Evolutionary conservation across 768 basidiomycete genomes (phyloP).

Genomic region (Kondoa malvinella): DNA sequence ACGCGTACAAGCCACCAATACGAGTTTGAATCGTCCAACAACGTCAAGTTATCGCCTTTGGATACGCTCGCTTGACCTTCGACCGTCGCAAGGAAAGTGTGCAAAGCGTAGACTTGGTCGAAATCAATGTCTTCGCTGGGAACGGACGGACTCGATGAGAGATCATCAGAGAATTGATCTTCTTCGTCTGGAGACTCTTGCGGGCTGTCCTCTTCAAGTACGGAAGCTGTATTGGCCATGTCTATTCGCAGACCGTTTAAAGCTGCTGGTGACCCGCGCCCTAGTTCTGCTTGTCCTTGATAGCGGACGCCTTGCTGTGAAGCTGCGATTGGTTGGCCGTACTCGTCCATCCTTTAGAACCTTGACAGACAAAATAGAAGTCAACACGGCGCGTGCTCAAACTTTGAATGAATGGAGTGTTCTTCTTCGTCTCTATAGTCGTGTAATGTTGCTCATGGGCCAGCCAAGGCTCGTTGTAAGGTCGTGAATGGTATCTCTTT

Average conservation of each 20-base stretch:
- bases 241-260: background rate
- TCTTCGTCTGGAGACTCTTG: conserved; percentile 14
- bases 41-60: conserved; percentile 86
- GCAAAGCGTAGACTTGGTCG: conserved; percentile 78
- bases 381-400: too few relatives aligned
- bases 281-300: background rate
- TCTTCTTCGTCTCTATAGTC: too few relatives aligned
- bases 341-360: background rate
- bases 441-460: too few relatives aligned
- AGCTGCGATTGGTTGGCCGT: background rate
- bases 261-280: background rate
- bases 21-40: conserved; percentile 96
- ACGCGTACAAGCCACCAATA: conserved; percentile 99
- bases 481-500: too few relatives aligned
- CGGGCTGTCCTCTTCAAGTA: background rate
- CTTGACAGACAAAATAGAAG: too few relatives aligned
- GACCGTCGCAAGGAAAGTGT: conserved; percentile 92
- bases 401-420: too few relatives aligned
- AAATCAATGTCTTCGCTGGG: conserved; percentile 53
- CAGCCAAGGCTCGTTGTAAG: too few relatives aligned
- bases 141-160: conserved; percentile 25
- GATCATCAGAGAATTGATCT: conserved; percentile 22
- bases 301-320: background rate
- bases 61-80: conserved; percentile 98
- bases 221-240: background rate